Percentiles rank a stretch among this genome's conserved stretches.
Conservation (phyloP, 2,329 filamentous ascomycete genomes). For the Talaromyces sp. region DNA sequence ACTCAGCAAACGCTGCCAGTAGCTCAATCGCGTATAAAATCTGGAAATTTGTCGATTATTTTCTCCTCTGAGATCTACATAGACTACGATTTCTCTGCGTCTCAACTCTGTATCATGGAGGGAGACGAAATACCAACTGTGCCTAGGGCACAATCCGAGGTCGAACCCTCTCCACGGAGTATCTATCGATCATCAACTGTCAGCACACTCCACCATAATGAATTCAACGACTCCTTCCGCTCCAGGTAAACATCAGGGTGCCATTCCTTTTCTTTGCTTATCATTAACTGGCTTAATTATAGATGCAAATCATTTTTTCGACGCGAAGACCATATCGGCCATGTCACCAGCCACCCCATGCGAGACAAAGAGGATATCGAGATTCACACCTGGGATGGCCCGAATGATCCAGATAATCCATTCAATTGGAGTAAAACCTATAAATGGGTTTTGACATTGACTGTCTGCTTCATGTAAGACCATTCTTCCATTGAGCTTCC, state of each 20-base stretch:
- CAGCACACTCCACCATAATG: constrained; percentile 28
- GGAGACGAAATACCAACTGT: background rate
- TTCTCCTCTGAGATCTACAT: too few relatives aligned
- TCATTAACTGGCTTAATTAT: background rate
- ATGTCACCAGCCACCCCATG: constrained; percentile 26
- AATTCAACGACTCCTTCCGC: constrained; percentile 28
- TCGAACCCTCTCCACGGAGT: background rate
- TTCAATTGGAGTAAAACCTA: constrained; percentile 47
- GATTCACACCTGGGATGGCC: constrained; percentile 34
- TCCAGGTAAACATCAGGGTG: constrained; percentile 22
- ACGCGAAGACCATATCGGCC: constrained; percentile 29
- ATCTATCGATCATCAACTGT: constrained; percentile 18
- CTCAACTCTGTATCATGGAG: background rate
- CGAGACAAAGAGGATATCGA: constrained; percentile 27
- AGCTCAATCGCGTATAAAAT: too few relatives aligned
- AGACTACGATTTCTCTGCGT: background rate
- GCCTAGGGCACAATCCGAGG: background rate
- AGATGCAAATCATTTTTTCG: constrained; percentile 29
- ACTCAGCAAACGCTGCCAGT: constrained; percentile 10
- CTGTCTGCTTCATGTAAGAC: constrained; percentile 47
- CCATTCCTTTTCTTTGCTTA: too few relatives aligned
- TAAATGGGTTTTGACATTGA: constrained; percentile 48
- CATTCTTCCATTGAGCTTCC: too few relatives aligned
- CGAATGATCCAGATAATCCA: constrained; percentile 36
- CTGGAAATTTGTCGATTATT: background rate